phyloP scores from a whole-genome alignment of 2,329 filamentous ascomycete species.

The Plenodomus tracheiphilus region DNA sequence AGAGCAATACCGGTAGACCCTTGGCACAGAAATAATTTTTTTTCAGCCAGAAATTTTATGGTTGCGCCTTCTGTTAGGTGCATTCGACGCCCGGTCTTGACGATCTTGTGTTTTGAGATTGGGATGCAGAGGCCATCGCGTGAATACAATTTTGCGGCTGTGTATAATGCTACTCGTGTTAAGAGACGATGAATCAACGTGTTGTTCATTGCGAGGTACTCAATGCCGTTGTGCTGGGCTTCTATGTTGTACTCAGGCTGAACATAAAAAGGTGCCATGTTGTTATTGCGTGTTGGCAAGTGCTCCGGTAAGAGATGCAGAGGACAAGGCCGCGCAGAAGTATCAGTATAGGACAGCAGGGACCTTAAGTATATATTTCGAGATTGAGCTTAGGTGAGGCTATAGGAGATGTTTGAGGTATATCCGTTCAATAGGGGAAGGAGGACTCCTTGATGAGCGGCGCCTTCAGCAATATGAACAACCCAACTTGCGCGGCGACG shows the following conservation, averaged over 20 bases:
- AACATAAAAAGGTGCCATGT: constrained; percentile 13
- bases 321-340: too few species aligned
- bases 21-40: constrained; percentile 52
- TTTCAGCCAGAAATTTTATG: constrained; percentile 47
- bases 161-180: constrained; percentile 31
- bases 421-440: too few species aligned
- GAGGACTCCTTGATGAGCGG: too few species aligned
- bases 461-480: too few species aligned
- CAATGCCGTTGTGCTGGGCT: constrained; percentile 38
- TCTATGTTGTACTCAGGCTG: constrained; percentile 13
- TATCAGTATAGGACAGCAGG: too few species aligned
- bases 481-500: too few species aligned
- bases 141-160: constrained; percentile 28
- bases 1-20: constrained; percentile 48
- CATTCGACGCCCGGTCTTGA: constrained; percentile 40
- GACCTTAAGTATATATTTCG: too few species aligned
- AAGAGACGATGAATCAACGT: constrained; percentile 26
- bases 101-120: constrained; percentile 29
- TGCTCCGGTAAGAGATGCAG: too few species aligned
- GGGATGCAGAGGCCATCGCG: constrained; percentile 26
- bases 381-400: too few species aligned
- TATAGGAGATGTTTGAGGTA: too few species aligned
- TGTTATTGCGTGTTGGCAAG: not conserved
- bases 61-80: constrained; percentile 47
- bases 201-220: constrained; percentile 39